Base-by-base conservation (phyloP, 2,329 filamentous ascomycete genomes). In the Fusarium torulosum region DNA sequence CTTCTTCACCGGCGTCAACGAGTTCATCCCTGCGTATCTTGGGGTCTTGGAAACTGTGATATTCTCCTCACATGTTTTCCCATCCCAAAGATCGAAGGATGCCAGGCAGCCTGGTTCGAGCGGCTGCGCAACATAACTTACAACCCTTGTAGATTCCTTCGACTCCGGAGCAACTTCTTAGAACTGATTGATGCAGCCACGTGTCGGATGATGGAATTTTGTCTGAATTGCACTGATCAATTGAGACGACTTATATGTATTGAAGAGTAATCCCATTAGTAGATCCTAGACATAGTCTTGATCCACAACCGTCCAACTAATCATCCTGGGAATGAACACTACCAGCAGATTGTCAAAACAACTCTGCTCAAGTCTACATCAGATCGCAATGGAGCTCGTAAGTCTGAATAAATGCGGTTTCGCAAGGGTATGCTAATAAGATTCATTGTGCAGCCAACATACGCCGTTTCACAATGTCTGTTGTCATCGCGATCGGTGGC, bases 161-260 rank as follows among this genome's bases (percentile, higher is more conserved):
- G 14, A 50, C 45, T 50, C 23, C 47, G 47, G 35, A 51, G 23
- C 23, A 51, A 51, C 47, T 41, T 51, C 35, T 51, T 15, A 31
- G 47, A 51, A 51, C 23, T 50, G 35, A 51, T 21, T 20, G 47
- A 40, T 29, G 15, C 47, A 51, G 47, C 25, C 47, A 41, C 47
- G 47, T 51, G 47, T 41, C 35, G 47, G 25, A 51, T 51, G 47
- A n/a, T 51, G 47, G 19, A 51, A 51, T 31, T 41, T 50, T 20
- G n/a, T 15, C n/a, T 51, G n/a, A 29, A 51, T 31, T 51, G 23
- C n/a, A 29, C 14, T 21, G 23, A n/a, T 21, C 19, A 21, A 31
- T n/a, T n/a, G n/a, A n/a, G 14, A 40, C 9, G 25, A 31, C 17
- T 17, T 51, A 51, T 51, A 51, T 51, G 47, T 51, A 51, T 51